phyloP scores from a whole-genome alignment of 1,284 basidiomycete genomes.

The Cryptococcus amylolentus region DNA sequence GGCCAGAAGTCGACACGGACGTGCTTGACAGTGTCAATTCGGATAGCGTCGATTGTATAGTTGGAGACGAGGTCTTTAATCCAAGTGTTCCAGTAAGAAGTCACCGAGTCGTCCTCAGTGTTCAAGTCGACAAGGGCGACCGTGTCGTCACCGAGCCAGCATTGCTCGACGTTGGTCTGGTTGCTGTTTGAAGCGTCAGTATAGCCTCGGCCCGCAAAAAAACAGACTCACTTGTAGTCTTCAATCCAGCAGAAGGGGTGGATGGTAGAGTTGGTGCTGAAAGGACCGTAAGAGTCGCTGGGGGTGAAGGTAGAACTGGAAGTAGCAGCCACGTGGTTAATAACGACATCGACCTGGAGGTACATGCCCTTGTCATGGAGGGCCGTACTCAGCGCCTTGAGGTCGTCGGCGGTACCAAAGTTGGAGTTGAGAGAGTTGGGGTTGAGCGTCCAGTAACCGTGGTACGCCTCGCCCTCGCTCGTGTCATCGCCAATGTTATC shows the following conservation, averaged over 20 bases:
- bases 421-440: conserved; percentile 46
- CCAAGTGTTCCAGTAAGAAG: conserved; percentile 50
- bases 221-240: conserved; percentile 35
- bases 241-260: conserved; percentile 49
- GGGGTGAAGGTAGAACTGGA: conserved; percentile 16
- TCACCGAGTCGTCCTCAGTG: conserved; percentile 48
- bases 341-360: conserved; percentile 53
- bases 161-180: conserved; percentile 52
- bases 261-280: conserved; percentile 41
- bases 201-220: too few species aligned
- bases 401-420: conserved; percentile 51
- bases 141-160: conserved; percentile 50
- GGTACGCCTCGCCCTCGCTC: conserved; percentile 43
- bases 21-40: conserved; percentile 54
- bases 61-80: conserved; percentile 46
- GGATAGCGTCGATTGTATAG: conserved; percentile 50
- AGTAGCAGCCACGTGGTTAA: conserved; percentile 36
- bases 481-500: conserved; percentile 40
- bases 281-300: conserved; percentile 27
- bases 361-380: conserved; percentile 53
- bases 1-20: conserved; percentile 52
- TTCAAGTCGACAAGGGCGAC: conserved; percentile 48
- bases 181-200: conserved; percentile 16
- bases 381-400: conserved; percentile 48
- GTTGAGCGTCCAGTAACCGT: conserved; percentile 43